These are phyloP conservation scores for Noccaea caerulescens DNA, from an alignment of 345 rosid genomes.

Conservation along the genomic window DNA sequence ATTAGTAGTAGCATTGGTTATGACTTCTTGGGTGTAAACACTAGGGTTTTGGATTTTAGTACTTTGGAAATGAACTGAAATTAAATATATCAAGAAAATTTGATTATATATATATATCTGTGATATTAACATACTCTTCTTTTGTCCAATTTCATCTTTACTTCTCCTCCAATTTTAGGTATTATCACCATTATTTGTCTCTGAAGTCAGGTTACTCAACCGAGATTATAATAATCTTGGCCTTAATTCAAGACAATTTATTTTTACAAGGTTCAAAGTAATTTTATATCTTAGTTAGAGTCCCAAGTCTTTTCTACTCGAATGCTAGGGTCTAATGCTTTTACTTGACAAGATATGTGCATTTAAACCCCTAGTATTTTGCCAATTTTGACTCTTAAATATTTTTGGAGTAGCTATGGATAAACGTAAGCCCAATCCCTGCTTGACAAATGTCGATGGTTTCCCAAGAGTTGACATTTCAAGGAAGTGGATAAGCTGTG, in stretches of 20 bases:
- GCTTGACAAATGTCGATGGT: constrained; percentile 17
- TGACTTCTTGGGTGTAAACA: constrained; percentile 83
- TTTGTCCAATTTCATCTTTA: constrained; percentile 26
- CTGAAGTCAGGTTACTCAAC: background rate
- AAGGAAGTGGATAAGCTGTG: constrained; percentile 58
- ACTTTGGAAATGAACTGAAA: constrained; percentile 65
- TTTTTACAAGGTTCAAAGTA: too few species aligned
- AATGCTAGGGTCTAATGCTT: background rate
- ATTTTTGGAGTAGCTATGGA: background rate
- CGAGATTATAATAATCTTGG: background rate
- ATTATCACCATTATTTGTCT: background rate
- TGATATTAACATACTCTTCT: constrained; percentile 30
- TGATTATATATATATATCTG: constrained; percentile 16
- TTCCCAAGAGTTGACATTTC: constrained; percentile 31
- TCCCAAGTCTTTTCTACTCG: background rate
- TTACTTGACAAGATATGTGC: background rate
- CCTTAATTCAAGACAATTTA: too few species aligned
- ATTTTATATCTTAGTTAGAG: too few species aligned
- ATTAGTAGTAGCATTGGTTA: constrained; percentile 46
- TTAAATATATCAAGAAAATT: constrained; percentile 9
- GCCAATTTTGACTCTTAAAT: background rate
- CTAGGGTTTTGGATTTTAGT: constrained; percentile 65
- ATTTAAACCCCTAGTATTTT: background rate
- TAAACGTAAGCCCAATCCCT: constrained; percentile 2
- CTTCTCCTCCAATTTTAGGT: background rate